Evolutionary conservation across 371 early-diverging fungal species (phyloP).

Genomic region (Rhizopus delemar): DNA sequence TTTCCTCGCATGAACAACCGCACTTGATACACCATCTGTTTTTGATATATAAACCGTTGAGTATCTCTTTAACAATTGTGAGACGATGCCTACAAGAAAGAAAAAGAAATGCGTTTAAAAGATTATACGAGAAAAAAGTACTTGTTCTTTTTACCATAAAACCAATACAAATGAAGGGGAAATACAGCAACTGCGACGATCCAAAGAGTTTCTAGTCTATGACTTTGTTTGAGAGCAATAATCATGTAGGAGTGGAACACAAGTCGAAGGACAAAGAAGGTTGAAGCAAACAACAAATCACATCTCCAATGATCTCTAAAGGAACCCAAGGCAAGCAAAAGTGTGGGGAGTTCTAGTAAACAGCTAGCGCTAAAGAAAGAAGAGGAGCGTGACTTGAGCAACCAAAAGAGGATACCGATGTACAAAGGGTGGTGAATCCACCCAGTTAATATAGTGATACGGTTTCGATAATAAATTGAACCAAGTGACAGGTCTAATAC

Average conservation of each 20-base stretch:
- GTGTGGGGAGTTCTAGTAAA: constrained; percentile 43
- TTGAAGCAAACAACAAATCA: constrained; percentile 41
- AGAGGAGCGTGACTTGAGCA: constrained; percentile 21
- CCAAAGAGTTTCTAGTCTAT: constrained; percentile 23
- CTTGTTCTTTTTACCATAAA: constrained; percentile 33
- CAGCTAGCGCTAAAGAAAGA: constrained; percentile 38
- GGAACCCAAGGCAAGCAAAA: constrained; percentile 42
- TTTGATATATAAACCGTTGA: constrained; percentile 1
- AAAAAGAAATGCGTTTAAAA: background rate
- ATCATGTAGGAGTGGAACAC: constrained; percentile 50
- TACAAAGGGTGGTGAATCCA: constrained; percentile 62
- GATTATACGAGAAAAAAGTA: background rate
- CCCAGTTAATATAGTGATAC: constrained; percentile 52
- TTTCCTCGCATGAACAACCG: constrained; percentile 1
- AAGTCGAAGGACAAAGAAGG: constrained; percentile 37
- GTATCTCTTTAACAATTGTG: constrained; percentile 1
- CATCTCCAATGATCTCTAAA: constrained; percentile 27
- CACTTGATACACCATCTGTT: constrained; percentile 6
- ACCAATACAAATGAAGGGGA: constrained; percentile 50
- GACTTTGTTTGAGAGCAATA: constrained; percentile 20
- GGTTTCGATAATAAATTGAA: constrained; percentile 42
- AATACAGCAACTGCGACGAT: constrained; percentile 25
- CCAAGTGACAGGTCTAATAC: constrained; percentile 49
- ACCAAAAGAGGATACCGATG: constrained; percentile 30
- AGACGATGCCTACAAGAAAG: constrained; percentile 1